phyloP scores from a whole-genome alignment of 208 protist genomes.

The Phytomonas sp. region DNA sequence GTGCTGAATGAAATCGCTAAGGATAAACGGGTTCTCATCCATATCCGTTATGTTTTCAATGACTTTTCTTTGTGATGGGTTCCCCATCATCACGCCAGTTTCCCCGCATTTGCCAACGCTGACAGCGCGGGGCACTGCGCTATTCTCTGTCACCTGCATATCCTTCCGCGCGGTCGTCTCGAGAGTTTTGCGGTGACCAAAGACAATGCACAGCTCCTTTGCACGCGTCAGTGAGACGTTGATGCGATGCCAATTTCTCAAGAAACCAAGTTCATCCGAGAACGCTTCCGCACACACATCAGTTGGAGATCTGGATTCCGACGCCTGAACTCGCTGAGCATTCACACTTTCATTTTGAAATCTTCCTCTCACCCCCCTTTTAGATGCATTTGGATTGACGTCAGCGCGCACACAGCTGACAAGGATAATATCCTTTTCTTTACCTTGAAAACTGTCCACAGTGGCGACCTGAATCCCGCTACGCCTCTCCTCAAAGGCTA shows the following conservation, averaged over 20 bases:
- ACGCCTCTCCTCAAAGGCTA: constrained; percentile 42
- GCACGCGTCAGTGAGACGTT: constrained; percentile 92
- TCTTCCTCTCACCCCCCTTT: not conserved
- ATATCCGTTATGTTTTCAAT: constrained; percentile 17
- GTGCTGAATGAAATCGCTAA: constrained; percentile 42
- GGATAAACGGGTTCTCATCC: constrained; percentile 52
- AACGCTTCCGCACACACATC: not conserved
- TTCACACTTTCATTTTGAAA: not conserved
- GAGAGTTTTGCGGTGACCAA: constrained; percentile 42
- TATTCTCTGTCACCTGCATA: not conserved
- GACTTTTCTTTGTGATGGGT: constrained; percentile 18
- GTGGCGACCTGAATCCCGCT: constrained; percentile 75
- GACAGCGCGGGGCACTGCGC: not conserved
- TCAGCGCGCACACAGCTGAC: constrained; percentile 82
- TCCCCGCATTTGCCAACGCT: not conserved
- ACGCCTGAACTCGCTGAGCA: not conserved
- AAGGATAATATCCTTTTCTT: constrained; percentile 90
- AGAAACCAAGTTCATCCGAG: constrained; percentile 66
- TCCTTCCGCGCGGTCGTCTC: constrained; percentile 19
- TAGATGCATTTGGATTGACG: not conserved
- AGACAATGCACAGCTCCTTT: constrained; percentile 70
- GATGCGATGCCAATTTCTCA: constrained; percentile 80
- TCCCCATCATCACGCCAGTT: constrained; percentile 14
- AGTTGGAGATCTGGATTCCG: not conserved
- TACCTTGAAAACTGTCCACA: constrained; percentile 92